These are phyloP conservation scores for Gliomastix tumulicola DNA, from an alignment of 2,329 filamentous ascomycete species.

Conservation along the genomic window DNA sequence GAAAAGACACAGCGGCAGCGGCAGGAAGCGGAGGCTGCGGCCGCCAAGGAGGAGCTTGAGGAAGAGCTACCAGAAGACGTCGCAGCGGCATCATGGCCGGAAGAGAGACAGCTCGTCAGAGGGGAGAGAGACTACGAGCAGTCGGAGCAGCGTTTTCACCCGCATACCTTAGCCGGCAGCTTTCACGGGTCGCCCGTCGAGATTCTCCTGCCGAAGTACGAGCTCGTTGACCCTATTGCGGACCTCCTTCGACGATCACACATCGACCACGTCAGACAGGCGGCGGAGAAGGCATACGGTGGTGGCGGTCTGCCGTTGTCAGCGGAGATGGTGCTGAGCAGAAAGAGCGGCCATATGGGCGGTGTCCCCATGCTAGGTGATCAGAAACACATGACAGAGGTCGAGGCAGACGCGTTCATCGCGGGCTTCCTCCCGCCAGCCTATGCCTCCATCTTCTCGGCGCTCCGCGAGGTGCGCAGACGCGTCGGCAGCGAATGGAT, in stretches of 20 bases:
- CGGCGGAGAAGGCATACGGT: conserved; percentile 70
- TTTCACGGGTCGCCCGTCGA: conserved; percentile 70
- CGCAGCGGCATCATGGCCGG: conserved; percentile 6
- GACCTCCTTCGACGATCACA: conserved; percentile 61
- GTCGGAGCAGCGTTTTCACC: conserved; percentile 54
- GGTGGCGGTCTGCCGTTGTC: conserved; percentile 59
- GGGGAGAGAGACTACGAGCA: conserved; percentile 26
- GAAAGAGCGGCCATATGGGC: conserved; percentile 52
- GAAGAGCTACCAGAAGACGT: conserved; percentile 11
- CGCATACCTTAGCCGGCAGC: conserved; percentile 65
- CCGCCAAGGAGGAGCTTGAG: conserved; percentile 17
- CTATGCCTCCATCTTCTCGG: conserved; percentile 61
- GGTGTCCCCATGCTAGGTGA: conserved; percentile 57
- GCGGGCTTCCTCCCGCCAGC: conserved; percentile 62
- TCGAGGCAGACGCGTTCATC: conserved; percentile 69
- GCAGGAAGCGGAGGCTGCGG: conserved; percentile 15
- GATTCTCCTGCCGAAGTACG: conserved; percentile 63
- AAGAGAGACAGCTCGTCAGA: too few species aligned
- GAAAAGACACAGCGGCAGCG: conserved; percentile 33
- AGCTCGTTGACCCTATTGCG: conserved; percentile 63
- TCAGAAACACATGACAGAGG: conserved; percentile 62
- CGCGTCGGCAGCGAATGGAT: conserved; percentile 68
- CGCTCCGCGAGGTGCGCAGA: conserved; percentile 67
- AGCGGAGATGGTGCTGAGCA: conserved; percentile 55
- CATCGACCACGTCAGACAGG: conserved; percentile 65